Evolutionary conservation across 805 yeast species (phyloP), one percentile per base, ranked within the genome.

Genomic region (Candida broadrunensis): DNA sequence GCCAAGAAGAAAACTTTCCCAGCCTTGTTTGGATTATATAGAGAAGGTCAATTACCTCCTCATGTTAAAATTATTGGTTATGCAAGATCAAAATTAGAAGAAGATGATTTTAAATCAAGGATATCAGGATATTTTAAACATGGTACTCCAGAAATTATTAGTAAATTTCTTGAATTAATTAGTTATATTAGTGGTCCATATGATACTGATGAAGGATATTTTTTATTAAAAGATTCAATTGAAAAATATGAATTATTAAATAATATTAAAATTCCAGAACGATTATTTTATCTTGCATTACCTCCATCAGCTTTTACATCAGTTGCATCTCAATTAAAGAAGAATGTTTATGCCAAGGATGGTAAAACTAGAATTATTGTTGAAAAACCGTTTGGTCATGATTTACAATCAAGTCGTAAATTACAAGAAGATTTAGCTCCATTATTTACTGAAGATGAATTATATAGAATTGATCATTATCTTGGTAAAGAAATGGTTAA

Each of bases 401-500:
- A 93, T 63, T 77, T 93, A 54, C 77, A 75, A 45, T 74, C 88
- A 39, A 81, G 95, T 3, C 78, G 88, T 55, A 83, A 80, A 53
- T 72, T 93, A 59, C 97, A 89, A 70, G 56, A 68, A 42, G 75
- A 78, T 46, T 75, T 93, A 54, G 80, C 90, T 14, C 98, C 98
- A 15, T 67, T 90, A 37, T 91, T 90, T 80, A 66, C 78, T 19
- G 99, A 93, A 67, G 90, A 85, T 3, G 98, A 93, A 71, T 72
- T 91, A 36, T 93, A 78, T 74, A 83, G 99, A 73, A 93, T 93
- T 54, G 99, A 93, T 69, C 99, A 93, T 68, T 93, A 93, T 63
- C 75, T 93, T 55, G 99, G 99, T 51, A 93, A 93, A 71, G 99
- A 93, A 71, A 81, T 93, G 90, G 98, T 93, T 42, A 93, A 91